phyloP scores from a whole-genome alignment of 2,329 filamentous ascomycete genomes.

The Alternaria sp. region DNA sequence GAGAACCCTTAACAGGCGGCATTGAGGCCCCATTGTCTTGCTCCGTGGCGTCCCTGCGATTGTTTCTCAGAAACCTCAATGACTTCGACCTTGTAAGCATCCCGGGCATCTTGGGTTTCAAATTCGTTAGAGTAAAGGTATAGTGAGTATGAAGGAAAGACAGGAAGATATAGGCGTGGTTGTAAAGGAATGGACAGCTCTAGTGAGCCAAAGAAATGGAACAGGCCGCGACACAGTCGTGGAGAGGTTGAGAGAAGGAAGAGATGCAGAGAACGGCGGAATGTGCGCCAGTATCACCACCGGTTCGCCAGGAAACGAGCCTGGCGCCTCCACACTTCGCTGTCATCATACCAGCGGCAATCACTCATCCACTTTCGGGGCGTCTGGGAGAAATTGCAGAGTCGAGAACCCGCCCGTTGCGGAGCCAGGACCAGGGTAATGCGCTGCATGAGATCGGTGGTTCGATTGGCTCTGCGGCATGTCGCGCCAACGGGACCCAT shows the following conservation, averaged over 20 bases:
- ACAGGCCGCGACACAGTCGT: constrained; percentile 25
- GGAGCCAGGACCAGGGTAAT: constrained; percentile 21
- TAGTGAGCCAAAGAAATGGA: constrained; percentile 40
- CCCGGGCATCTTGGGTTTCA: constrained; percentile 47
- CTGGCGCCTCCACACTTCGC: constrained; percentile 32
- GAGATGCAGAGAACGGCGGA: constrained; percentile 24
- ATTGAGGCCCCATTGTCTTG: constrained; percentile 33
- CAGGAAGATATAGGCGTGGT: constrained; percentile 18
- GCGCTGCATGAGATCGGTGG: constrained; percentile 7
- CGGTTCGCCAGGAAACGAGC: constrained; percentile 31
- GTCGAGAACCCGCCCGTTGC: constrained; percentile 29
- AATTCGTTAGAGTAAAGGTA: constrained; percentile 36
- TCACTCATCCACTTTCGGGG: constrained; percentile 33
- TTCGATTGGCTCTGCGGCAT: constrained; percentile 34
- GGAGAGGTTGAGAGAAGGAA: constrained; percentile 24
- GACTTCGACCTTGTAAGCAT: constrained; percentile 48
- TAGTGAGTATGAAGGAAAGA: constrained; percentile 30
- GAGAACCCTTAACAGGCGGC: constrained; percentile 29
- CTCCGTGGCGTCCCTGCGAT: constrained; percentile 38
- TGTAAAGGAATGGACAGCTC: constrained; percentile 51
- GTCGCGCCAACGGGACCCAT: constrained; percentile 36
- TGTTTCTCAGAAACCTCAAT: constrained; percentile 43
- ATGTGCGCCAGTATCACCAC: constrained; percentile 28
- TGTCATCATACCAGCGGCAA: constrained; percentile 35
- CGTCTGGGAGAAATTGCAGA: constrained; percentile 47